Conservation (phyloP, 306 rosid species). For the Glycyrrhiza uralensis region DNA sequence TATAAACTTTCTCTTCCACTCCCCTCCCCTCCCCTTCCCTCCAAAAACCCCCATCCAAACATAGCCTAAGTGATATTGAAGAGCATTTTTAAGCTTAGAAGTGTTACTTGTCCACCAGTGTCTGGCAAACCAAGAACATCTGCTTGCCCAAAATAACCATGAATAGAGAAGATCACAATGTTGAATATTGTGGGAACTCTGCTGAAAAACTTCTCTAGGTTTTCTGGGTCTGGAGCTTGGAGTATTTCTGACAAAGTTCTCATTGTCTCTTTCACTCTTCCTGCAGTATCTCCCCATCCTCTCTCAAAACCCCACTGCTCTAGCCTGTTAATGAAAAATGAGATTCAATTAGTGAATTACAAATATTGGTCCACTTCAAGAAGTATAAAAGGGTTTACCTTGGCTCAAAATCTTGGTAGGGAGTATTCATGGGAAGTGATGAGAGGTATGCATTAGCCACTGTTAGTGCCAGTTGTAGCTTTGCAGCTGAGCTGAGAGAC, state of each 20-base stretch:
- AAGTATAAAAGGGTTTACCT: constrained; percentile 39
- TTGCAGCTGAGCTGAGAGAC: constrained; percentile 50
- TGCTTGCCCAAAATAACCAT: constrained; percentile 94
- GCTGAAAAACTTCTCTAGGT: constrained; percentile 63
- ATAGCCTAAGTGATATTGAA: too few species aligned
- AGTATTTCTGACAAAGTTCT: constrained; percentile 65
- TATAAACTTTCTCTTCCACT: too few species aligned
- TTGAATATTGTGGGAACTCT: constrained; percentile 76
- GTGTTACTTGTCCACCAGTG: constrained; percentile 82
- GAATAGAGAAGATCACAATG: constrained; percentile 77
- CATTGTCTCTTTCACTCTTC: constrained; percentile 73
- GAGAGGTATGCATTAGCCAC: constrained; percentile 65
- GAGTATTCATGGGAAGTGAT: constrained; percentile 45
- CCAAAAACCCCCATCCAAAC: too few species aligned
- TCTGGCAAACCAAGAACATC: constrained; percentile 95
- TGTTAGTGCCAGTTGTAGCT: constrained; percentile 67
- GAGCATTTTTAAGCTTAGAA: too few species aligned
- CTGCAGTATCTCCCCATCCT: constrained; percentile 92
- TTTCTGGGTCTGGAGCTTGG: constrained; percentile 78
- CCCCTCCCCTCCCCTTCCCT: too few species aligned
- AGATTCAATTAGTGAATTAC: neutral
- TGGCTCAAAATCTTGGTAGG: constrained; percentile 57
- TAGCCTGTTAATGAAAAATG: constrained; percentile 41
- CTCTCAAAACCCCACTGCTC: constrained; percentile 93
- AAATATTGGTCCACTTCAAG: neutral